phyloP scores from a whole-genome alignment of 208 protist genomes.

The Vickermania spadyakhi region DNA sequence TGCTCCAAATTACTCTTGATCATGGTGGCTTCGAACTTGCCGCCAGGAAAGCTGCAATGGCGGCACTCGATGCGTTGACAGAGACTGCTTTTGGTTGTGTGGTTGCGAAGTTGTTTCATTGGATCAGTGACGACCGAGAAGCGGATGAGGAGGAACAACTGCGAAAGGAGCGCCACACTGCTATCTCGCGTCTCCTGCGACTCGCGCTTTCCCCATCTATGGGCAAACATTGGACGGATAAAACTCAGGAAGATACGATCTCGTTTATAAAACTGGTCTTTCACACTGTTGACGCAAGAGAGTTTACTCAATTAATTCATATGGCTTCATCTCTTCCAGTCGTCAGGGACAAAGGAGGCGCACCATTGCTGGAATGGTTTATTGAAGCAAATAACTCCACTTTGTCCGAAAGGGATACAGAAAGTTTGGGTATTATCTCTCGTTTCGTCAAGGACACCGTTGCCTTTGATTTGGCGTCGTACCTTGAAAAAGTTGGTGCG shows the following conservation, averaged over 20 bases:
- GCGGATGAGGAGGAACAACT: slow-evolving; percentile 72
- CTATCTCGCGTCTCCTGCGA: slow-evolving; percentile 35
- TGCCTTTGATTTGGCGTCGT: slow-evolving; percentile 7
- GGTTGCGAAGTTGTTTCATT: slow-evolving; percentile 81
- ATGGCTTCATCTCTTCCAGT: slow-evolving; percentile 50
- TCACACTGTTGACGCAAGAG: slow-evolving; percentile 45
- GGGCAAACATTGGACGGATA: slow-evolving; percentile 63
- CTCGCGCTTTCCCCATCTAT: slow-evolving; percentile 28
- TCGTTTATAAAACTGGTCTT: slow-evolving; percentile 57
- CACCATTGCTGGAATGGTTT: slow-evolving; percentile 57
- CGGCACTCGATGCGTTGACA: slow-evolving; percentile 66
- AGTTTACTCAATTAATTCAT: slow-evolving; percentile 63
- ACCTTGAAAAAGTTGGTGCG: slow-evolving; percentile 37
- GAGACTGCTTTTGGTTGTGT: slow-evolving; percentile 59
- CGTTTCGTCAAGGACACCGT: slow-evolving; percentile 22
- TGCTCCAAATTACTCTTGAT: slow-evolving; percentile 85
- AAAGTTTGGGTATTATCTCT: slow-evolving; percentile 48
- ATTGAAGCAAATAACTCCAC: slow-evolving; percentile 23
- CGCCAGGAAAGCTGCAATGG: slow-evolving; percentile 50
- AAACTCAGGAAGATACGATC: slow-evolving; percentile 58
- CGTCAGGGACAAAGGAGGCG: slow-evolving; percentile 34
- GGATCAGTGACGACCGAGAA: slow-evolving; percentile 79
- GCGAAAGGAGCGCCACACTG: slow-evolving; percentile 67
- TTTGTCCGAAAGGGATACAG: slow-evolving; percentile 30
- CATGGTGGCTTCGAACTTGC: slow-evolving; percentile 60